A percentile compares a stretch with the other conserved stretches of the same genome.
Conservation (phyloP, 2,329 filamentous ascomycete species). For the Colletotrichum truncatum region DNA sequence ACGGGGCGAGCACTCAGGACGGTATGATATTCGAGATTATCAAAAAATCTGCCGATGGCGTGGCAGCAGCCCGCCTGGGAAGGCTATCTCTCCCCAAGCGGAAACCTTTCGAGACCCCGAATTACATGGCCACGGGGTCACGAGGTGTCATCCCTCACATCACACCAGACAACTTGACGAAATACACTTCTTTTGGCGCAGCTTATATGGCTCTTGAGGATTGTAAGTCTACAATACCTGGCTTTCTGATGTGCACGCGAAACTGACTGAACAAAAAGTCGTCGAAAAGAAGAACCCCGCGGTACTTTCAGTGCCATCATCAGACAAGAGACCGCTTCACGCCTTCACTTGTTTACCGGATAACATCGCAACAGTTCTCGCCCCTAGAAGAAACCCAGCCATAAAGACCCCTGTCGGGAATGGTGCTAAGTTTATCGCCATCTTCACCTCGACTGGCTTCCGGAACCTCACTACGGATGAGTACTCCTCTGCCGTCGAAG, state of each 20-base stretch:
- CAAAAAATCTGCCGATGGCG: slow-evolving; percentile 47
- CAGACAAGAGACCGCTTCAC: slow-evolving; percentile 69
- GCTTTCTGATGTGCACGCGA: slow-evolving; percentile 11
- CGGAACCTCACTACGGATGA: slow-evolving; percentile 72
- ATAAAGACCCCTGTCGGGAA: slow-evolving; percentile 78
- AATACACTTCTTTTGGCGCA: slow-evolving; percentile 71
- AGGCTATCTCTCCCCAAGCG: slow-evolving; percentile 69
- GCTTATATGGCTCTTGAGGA: slow-evolving; percentile 90
- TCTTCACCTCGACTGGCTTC: slow-evolving; percentile 91
- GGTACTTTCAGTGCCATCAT: slow-evolving; percentile 45
- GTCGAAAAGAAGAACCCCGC: slow-evolving; percentile 63
- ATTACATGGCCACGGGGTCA: slow-evolving; percentile 82
- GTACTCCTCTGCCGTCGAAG: slow-evolving; percentile 72
- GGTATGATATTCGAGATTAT: slow-evolving; percentile 58
- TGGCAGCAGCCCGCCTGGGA: slow-evolving; percentile 70
- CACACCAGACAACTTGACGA: slow-evolving; percentile 81
- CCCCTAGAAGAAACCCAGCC: slow-evolving; percentile 79
- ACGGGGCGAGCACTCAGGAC: slow-evolving; percentile 22
- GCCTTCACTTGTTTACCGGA: slow-evolving; percentile 79
- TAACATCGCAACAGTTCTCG: slow-evolving; percentile 75
- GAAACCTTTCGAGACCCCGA: slow-evolving; percentile 80
- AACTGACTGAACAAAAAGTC: slow-evolving; percentile 48
- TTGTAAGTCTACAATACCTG: slow-evolving; percentile 68
- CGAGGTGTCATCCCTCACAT: slow-evolving; percentile 88
- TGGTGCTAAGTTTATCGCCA: slow-evolving; percentile 74